phyloP scores from a whole-genome alignment of 495 filamentous ascomycete genomes.

The Pyronema omphalodes region DNA sequence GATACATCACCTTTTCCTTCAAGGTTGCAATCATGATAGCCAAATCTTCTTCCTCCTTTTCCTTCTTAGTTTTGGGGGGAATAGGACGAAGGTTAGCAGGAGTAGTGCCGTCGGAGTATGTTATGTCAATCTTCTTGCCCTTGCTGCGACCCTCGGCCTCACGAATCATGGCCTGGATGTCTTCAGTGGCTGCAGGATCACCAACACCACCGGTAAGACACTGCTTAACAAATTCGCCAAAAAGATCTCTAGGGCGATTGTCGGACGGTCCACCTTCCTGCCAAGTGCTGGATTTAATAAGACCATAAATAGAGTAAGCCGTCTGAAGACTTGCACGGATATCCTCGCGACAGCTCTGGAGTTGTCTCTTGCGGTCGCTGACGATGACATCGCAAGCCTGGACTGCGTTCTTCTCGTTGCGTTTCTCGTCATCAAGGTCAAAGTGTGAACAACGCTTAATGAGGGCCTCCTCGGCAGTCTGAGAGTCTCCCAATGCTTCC shows the following conservation, averaged over 20 bases:
- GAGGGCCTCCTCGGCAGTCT: constrained; percentile 30
- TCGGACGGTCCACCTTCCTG: neutral
- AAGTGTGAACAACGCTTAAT: constrained; percentile 32
- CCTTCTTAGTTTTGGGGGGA: constrained; percentile 2
- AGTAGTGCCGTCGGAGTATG: constrained; percentile 1
- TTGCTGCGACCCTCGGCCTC: constrained; percentile 14
- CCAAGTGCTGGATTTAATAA: constrained; percentile 11
- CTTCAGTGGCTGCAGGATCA: constrained; percentile 18
- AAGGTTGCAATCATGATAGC: constrained; percentile 18
- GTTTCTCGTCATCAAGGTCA: constrained; percentile 21
- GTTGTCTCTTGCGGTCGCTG: constrained; percentile 22
- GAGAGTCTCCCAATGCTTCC: constrained; percentile 28
- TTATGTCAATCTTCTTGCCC: constrained; percentile 1
- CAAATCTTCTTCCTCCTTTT: constrained; percentile 12
- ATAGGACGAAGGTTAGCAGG: neutral
- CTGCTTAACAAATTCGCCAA: neutral
- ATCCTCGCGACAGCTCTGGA: constrained; percentile 23
- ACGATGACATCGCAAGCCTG: constrained; percentile 26
- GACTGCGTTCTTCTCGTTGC: constrained; percentile 24
- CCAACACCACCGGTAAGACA: constrained; percentile 16
- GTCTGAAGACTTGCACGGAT: constrained; percentile 23
- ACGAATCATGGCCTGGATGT: constrained; percentile 19
- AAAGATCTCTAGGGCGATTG: constrained; percentile 2
- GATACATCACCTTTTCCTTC: constrained; percentile 17
- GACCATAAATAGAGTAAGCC: constrained; percentile 11